Base-by-base conservation (phyloP, 2,329 filamentous ascomycete genomes). In the Fusarium sp. region DNA sequence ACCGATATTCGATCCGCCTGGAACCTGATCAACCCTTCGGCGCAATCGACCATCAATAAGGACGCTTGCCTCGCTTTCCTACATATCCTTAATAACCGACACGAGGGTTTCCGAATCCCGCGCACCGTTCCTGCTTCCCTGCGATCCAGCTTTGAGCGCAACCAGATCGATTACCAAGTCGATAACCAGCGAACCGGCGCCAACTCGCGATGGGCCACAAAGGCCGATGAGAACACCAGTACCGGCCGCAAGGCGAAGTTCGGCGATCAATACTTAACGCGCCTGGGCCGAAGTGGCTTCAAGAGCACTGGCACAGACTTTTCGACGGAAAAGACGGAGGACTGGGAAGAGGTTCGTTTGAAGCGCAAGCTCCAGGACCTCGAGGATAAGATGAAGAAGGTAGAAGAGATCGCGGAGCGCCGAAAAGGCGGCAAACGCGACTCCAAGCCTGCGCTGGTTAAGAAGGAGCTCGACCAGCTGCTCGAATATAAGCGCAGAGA, bases 161-260 rank as follows among this genome's bases (percentile, higher is more conserved):
- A 96, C 77, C 89, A 97, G 79, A 98, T 99, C 77, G 94, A 97
- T 81, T 99, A 98, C 82, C 93, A 97, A 76, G 78, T 98, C 62
- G 93, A 96, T 78, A 91, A 91, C 74, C 87, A 91, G 66, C 84
- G 86, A 57, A 84, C 85, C 33, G 80, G 83, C n/a, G 82, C 83
- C 3, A 88, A 88, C 39, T 91, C 91, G 64, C 89, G 91, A 74
- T 97, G 94, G 92, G 93, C 92, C 4, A 87, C 89, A 64, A 89
- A 91, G 67, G 88, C 90, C 47, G 92, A 94, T 75, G 93, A 96
- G 51, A 87, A 87, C 69, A 97, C 95, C 0, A 82, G 87, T 35
- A 96, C 93, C 1, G 94, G 95, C 59, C 91, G 92, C 76, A 99
- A 99, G 82, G 91, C 94, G 73, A 97, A 97, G 82, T 99, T 99